These are phyloP conservation scores for Alternaria viburni DNA, from an alignment of 2,329 filamentous ascomycete species.

Conservation along the genomic window DNA sequence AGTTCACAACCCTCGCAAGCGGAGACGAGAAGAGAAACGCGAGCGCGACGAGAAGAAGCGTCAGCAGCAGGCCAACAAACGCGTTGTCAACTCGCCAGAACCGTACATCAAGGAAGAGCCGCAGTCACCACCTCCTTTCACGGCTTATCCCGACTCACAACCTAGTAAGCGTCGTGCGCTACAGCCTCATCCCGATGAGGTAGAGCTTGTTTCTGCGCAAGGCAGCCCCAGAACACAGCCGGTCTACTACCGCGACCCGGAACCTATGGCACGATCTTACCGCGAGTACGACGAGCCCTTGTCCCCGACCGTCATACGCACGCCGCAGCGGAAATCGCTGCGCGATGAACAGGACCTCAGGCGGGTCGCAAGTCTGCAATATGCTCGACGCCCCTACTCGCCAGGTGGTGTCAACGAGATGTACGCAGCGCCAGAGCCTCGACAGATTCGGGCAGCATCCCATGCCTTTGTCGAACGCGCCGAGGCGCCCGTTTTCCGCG, in stretches of 20 bases:
- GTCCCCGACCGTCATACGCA: conserved; percentile 48
- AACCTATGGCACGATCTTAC: conserved; percentile 45
- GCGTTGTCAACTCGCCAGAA: conserved; percentile 47
- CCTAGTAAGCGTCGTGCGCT: conserved; percentile 50
- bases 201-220: conserved; percentile 49
- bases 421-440: conserved; percentile 48
- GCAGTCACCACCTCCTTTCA: conserved; percentile 65
- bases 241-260: conserved; percentile 54
- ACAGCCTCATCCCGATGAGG: conserved; percentile 44
- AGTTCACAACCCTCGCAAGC: conserved; percentile 58
- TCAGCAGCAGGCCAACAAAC: conserved; percentile 46
- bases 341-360: conserved; percentile 56
- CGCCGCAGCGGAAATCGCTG: conserved; percentile 48
- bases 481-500: conserved; percentile 44
- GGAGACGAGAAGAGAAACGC: conserved; percentile 54
- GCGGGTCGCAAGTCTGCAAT: conserved; percentile 56
- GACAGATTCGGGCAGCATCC: conserved; percentile 50
- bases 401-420: conserved; percentile 41
- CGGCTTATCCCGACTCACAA: conserved; percentile 46
- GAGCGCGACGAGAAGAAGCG: conserved; percentile 43
- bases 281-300: conserved; percentile 51
- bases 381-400: conserved; percentile 54
- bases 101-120: conserved; percentile 68
- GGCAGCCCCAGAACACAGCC: conserved; percentile 50
- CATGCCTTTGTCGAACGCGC: conserved; percentile 51